A percentile compares a stretch with the other conserved stretches of the same genome.
Evolutionary conservation across 805 yeast species (phyloP).

Genomic region (Cyberlindnera xylosilytica): DNA sequence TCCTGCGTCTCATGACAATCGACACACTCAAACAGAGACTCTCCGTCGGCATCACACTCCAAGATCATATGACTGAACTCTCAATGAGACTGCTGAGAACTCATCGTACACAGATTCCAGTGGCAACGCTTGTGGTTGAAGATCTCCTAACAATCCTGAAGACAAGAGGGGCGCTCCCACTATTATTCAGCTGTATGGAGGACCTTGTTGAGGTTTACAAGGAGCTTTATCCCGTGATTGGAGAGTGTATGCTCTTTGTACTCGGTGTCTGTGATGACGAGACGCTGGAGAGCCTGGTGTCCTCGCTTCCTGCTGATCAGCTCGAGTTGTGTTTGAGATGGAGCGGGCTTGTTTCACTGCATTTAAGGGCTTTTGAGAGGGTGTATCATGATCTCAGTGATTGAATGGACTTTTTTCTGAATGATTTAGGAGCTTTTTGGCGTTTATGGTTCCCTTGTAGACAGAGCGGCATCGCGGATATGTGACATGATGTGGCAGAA

Average conservation of each 20-base stretch:
- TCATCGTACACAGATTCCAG: neutral
- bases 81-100: neutral
- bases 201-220: neutral
- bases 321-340: neutral
- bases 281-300: neutral
- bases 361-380: neutral
- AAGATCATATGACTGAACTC: neutral
- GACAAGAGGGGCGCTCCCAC: conserved; percentile 1
- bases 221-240: neutral
- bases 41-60: conserved; percentile 1
- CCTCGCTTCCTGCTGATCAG: neutral
- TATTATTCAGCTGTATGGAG: conserved; percentile 1
- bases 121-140: neutral
- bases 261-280: neutral
- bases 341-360: neutral
- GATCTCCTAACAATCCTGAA: neutral
- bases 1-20: neutral
- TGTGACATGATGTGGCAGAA: too few species aligned
- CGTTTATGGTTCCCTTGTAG: too few species aligned
- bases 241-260: conserved; percentile 2
- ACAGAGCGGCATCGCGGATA: too few species aligned
- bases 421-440: too few species aligned
- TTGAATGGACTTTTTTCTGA: too few species aligned
- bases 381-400: too few species aligned
- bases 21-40: neutral